These are phyloP conservation scores for Thuidium tamariscinum DNA, from an alignment of 225 moss, liverwort and hornwort genomes.

Conservation along the genomic window DNA sequence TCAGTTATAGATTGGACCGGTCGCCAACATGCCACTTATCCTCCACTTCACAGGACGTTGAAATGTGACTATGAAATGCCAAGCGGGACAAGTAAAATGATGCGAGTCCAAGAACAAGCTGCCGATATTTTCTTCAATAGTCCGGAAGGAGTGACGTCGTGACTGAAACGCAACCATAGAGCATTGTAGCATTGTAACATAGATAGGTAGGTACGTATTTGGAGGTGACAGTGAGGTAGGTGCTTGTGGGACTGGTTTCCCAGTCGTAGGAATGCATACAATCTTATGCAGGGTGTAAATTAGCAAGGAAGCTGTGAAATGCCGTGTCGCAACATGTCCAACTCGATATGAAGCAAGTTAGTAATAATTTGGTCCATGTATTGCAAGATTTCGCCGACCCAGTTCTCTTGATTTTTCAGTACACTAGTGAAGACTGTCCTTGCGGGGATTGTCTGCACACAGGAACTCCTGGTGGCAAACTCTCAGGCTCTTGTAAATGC, in stretches of 20 bases:
- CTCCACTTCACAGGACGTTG: background rate
- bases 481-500: background rate
- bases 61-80: background rate
- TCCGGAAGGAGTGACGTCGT: background rate
- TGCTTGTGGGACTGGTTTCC: background rate
- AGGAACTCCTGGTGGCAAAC: background rate
- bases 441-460: background rate
- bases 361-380: background rate
- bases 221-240: slow-evolving; percentile 6
- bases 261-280: background rate
- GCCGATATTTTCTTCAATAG: background rate
- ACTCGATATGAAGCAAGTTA: background rate
- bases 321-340: background rate
- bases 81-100: background rate
- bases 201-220: slow-evolving; percentile 2
- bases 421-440: background rate
- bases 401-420: background rate
- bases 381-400: background rate
- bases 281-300: background rate
- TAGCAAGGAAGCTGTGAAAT: background rate
- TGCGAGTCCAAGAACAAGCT: background rate
- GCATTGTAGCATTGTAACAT: slow-evolving; percentile 1
- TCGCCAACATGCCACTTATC: background rate
- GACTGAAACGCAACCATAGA: background rate
- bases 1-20: slow-evolving; percentile 12